A percentile compares a stretch with the other conserved stretches of the same genome.
phyloP scores from a whole-genome alignment of 2,329 filamentous ascomycete species.

The Penicillium paneum region DNA sequence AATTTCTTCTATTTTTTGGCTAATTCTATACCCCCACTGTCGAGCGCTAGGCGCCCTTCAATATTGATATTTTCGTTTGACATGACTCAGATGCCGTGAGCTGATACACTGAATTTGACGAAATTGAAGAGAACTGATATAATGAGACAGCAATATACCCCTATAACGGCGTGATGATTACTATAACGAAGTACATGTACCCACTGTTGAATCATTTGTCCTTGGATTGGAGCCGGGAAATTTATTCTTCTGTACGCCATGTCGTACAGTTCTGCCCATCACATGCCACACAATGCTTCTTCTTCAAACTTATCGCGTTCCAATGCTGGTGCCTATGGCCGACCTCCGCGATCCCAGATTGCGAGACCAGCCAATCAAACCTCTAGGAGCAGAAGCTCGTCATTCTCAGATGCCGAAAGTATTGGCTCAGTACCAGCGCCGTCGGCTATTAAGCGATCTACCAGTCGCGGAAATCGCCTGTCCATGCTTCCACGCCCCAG shows the following conservation, averaged over 20 bases:
- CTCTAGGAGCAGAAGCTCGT: slow-evolving; percentile 25
- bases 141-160: not conserved
- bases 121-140: not conserved
- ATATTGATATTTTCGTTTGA: slow-evolving; percentile 1
- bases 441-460: slow-evolving; percentile 19
- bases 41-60: not conserved
- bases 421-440: slow-evolving; percentile 17
- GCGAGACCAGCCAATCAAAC: slow-evolving; percentile 23
- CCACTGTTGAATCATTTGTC: slow-evolving; percentile 24
- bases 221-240: slow-evolving; percentile 28
- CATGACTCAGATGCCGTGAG: slow-evolving; percentile 4
- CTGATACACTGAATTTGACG: not conserved
- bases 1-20: slow-evolving; percentile 2
- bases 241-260: slow-evolving; percentile 32
- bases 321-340: slow-evolving; percentile 17
- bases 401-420: slow-evolving; percentile 30
- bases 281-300: slow-evolving; percentile 29
- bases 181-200: slow-evolving; percentile 21
- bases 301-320: slow-evolving; percentile 23
- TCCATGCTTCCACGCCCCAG: slow-evolving; percentile 32
- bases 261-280: slow-evolving; percentile 34
- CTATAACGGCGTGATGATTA: slow-evolving; percentile 32
- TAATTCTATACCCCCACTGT: slow-evolving; percentile 6
- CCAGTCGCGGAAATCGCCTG: slow-evolving; percentile 24
- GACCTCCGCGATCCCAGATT: slow-evolving; percentile 27